These are phyloP conservation scores for Candida insectalens DNA, from an alignment of 805 yeast genomes.

Conservation along the genomic window DNA sequence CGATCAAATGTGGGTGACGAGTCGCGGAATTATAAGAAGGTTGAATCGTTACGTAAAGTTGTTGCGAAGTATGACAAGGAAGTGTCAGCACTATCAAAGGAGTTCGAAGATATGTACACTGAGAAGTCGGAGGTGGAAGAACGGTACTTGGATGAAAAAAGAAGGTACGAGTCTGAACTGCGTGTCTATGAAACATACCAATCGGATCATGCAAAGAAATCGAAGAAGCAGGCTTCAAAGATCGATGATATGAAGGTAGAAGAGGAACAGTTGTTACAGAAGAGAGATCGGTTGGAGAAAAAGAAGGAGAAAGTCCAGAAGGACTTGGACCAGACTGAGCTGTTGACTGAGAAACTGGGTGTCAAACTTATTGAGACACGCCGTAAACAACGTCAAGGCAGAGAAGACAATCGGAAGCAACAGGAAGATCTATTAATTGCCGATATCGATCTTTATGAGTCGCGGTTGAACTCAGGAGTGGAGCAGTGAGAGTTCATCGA, in stretches of 20 bases:
- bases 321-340: slow-evolving; percentile 14
- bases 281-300: slow-evolving; percentile 23
- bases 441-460: slow-evolving; percentile 19
- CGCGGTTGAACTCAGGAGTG: too few species aligned
- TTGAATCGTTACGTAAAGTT: slow-evolving; percentile 38
- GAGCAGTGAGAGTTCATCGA: too few species aligned
- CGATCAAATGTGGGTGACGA: slow-evolving; percentile 43
- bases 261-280: slow-evolving; percentile 18
- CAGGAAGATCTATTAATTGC: slow-evolving; percentile 13
- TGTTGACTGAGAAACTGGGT: slow-evolving; percentile 20
- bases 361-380: slow-evolving; percentile 13
- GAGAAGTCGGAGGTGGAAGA: slow-evolving; percentile 31
- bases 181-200: slow-evolving; percentile 24
- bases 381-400: slow-evolving; percentile 12
- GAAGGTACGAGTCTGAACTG: slow-evolving; percentile 26
- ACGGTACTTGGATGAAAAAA: slow-evolving; percentile 25
- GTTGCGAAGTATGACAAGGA: slow-evolving; percentile 30
- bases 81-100: slow-evolving; percentile 25
- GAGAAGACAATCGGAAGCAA: slow-evolving; percentile 16
- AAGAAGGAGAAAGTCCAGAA: slow-evolving; percentile 22
- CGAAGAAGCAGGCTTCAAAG: slow-evolving; percentile 13
- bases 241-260: slow-evolving; percentile 21
- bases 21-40: slow-evolving; percentile 43
- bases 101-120: slow-evolving; percentile 24
- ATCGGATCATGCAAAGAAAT: slow-evolving; percentile 17